Percentiles rank a stretch among this genome's conserved stretches.
Evolutionary conservation across 768 basidiomycete genomes (phyloP).

Genomic region (Kwoniella bestiolae): DNA sequence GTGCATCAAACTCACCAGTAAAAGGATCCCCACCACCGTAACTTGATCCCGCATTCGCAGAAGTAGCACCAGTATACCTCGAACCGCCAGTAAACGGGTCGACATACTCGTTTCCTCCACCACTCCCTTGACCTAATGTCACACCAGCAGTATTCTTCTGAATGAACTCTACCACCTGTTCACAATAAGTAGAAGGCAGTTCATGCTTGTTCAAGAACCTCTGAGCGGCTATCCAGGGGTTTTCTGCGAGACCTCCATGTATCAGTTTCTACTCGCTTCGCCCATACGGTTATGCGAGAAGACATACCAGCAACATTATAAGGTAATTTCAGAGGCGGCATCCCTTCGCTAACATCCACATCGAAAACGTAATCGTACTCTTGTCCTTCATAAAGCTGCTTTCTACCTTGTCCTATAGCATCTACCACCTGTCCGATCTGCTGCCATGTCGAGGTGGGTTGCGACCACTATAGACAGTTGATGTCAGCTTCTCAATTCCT

Average conservation of each 20-base stretch:
- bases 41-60: conserved; percentile 17
- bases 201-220: conserved; percentile 83
- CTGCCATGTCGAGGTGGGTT: conserved; percentile 71
- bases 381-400: conserved; percentile 87
- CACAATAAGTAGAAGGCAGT: conserved; percentile 77
- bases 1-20: conserved; percentile 50
- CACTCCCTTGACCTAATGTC: conserved; percentile 61
- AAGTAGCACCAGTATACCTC: conserved; percentile 43
- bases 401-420: conserved; percentile 85
- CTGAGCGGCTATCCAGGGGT: conserved; percentile 86
- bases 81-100: conserved; percentile 86
- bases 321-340: conserved; percentile 88
- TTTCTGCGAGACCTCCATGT: conserved; percentile 72
- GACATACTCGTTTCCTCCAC: conserved; percentile 64
- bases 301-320: conserved; percentile 81
- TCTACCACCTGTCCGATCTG: conserved; percentile 96
- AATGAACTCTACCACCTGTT: conserved; percentile 90
- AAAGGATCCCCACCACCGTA: conserved; percentile 49
- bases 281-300: too few relatives aligned
- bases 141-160: conserved; percentile 86
- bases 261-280: too few relatives aligned
- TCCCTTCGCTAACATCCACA: conserved; percentile 91
- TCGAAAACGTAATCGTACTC: conserved; percentile 99
- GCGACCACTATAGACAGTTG: conserved; percentile 75
- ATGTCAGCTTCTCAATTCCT: conserved; percentile 16